Evolutionary conservation across 2,329 filamentous ascomycete species (phyloP).

Genomic region (Aspergillus awamori): DNA sequence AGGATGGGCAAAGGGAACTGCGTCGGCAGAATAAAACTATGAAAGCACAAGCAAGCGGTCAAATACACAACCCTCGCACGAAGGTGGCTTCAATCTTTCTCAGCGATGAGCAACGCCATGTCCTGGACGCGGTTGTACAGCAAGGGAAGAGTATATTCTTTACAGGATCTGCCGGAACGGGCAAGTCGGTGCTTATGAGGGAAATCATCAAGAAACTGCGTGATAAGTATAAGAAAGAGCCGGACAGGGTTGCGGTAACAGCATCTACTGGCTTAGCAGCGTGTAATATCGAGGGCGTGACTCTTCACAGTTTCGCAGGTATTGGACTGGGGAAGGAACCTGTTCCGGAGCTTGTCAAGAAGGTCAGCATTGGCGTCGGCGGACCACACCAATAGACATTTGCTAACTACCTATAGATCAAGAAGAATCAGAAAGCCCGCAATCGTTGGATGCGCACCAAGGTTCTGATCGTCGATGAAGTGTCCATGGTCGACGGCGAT

Average conservation of each 20-base stretch:
- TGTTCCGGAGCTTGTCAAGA: conserved; percentile 77
- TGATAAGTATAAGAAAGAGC: conserved; percentile 73
- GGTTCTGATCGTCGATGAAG: conserved; percentile 86
- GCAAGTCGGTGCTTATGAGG: conserved; percentile 93
- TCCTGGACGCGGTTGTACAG: conserved; percentile 80
- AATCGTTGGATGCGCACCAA: conserved; percentile 87
- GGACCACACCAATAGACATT: background rate
- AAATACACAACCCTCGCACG: conserved; percentile 36
- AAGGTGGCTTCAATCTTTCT: conserved; percentile 66
- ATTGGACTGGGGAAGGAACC: conserved; percentile 94
- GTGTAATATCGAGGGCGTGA: conserved; percentile 95
- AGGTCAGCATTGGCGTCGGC: conserved; percentile 45
- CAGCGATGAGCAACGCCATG: conserved; percentile 82
- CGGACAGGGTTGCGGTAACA: conserved; percentile 86
- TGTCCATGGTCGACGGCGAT: conserved; percentile 98
- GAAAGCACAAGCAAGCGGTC: conserved; percentile 47
- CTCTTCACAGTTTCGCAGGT: conserved; percentile 91
- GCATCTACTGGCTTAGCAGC: conserved; percentile 94
- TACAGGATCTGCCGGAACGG: conserved; percentile 92
- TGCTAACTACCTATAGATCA: conserved; percentile 57
- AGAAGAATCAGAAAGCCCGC: conserved; percentile 82
- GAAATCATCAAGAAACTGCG: conserved; percentile 83
- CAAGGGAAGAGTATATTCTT: conserved; percentile 91
- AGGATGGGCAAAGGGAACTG: conserved; percentile 75
- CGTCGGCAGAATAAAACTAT: conserved; percentile 61